Evolutionary conservation across 1,284 basidiomycete genomes (phyloP), one percentile per base, ranked within the genome.

Genomic region (Malassezia pachydermatis): DNA sequence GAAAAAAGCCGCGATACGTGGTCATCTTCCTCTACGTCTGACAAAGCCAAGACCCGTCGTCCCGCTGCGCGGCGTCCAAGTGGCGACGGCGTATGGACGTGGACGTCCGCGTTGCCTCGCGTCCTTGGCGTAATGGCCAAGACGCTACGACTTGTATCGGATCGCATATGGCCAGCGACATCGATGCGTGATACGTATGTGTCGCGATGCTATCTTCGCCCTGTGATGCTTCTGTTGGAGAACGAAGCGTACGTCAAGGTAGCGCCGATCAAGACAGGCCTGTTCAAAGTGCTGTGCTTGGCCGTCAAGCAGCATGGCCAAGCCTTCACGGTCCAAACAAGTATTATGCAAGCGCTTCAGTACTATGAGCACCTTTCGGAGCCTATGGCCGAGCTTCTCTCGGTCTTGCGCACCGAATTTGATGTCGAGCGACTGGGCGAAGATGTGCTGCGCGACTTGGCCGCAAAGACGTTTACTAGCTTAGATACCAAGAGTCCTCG

Each of bases 321-420:
- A 60, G 78, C 80, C 1, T 81, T 65, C 28, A 57, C 54, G 30
- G 67, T 61, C 4, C 88, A 94, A 65, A 90, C 87, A 47, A 81
- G 80, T 54, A 87, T 98, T 72, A 84, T 90, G 73, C 89, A 95
- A 71, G 82, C 81, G 47, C 76, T 98, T 11, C 88, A 92, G 54
- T 94, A 92, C 73, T 88, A 84, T 63, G 92, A 98, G 63, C 90
- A 96, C 70, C 79, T 95, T 23, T 81, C 86, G 0, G 90, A 96
- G 66, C 83, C 85, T 0, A 86, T 95, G 83, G 90, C 90, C 0
- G 89, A 96, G 60, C 82, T 88, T 29, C 78, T 96, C 7, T 78
- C 80, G 24, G 76, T 84, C 35, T 78, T 96, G 37, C 80, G 83
- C 14, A 83, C 83, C 58, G 85, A 94, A 49, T 96, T 85, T 64